phyloP scores from a whole-genome alignment of 75 land plant species.

The Larix kaempferi region DNA sequence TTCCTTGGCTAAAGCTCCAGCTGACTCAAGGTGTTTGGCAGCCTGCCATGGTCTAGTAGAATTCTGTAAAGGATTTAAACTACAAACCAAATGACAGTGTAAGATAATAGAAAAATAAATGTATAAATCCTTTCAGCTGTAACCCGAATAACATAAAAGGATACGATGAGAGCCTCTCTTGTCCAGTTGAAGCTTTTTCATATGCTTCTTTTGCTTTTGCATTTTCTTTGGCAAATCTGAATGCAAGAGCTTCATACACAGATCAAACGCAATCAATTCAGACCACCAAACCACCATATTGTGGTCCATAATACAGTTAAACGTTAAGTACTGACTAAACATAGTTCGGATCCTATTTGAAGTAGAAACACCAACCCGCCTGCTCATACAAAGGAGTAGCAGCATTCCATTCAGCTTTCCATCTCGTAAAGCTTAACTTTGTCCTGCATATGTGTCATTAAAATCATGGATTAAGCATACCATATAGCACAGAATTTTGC shows the following conservation, averaged over 20 bases:
- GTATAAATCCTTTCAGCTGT: neutral
- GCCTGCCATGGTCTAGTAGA: slow-evolving; percentile 88
- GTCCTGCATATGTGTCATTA: slow-evolving; percentile 44
- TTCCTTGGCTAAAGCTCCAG: slow-evolving; percentile 87
- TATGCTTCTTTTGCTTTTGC: slow-evolving; percentile 89
- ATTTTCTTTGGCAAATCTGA: slow-evolving; percentile 58
- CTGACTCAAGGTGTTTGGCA: slow-evolving; percentile 94
- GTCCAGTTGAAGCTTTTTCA: slow-evolving; percentile 92
- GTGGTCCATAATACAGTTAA: neutral
- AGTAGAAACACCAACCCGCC: slow-evolving; percentile 58
- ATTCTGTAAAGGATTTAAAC: slow-evolving; percentile 26
- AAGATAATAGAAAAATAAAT: slow-evolving; percentile 7
- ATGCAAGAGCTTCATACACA: slow-evolving; percentile 45
- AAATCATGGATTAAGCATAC: neutral
- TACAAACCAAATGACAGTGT: neutral
- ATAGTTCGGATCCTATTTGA: neutral
- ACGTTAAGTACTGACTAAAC: neutral
- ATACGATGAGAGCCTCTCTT: slow-evolving; percentile 96
- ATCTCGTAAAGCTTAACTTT: slow-evolving; percentile 77
- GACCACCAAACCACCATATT: neutral
- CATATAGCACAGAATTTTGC: neutral
- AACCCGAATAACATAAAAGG: slow-evolving; percentile 26
- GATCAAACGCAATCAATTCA: slow-evolving; percentile 1
- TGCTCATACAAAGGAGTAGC: slow-evolving; percentile 88
- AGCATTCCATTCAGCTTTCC: slow-evolving; percentile 84